A percentile compares a stretch with the other conserved stretches of the same genome.
phyloP scores from a whole-genome alignment of 768 basidiomycete genomes.

The Amanita rubescens region DNA sequence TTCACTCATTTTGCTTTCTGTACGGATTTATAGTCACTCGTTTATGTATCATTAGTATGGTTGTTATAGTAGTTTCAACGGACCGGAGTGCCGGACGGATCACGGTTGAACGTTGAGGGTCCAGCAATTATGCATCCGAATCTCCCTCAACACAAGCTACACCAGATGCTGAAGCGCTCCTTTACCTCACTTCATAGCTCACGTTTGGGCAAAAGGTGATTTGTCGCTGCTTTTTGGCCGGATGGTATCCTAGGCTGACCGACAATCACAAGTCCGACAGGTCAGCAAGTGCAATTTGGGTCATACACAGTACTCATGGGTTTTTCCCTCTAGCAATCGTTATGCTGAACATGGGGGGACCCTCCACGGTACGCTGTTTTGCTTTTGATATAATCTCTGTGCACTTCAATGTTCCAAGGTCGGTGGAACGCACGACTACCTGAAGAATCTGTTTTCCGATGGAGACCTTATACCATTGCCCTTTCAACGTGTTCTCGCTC shows the following conservation, averaged over 20 bases:
- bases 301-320: conserved; percentile 3
- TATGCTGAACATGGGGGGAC: conserved; percentile 99
- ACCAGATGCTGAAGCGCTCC: not conserved
- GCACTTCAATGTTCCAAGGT: conserved; percentile 42
- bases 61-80: not conserved
- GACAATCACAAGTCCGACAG: conserved; percentile 46
- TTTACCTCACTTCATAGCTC: conserved; percentile 37
- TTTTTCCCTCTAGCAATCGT: conserved; percentile 59
- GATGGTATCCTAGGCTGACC: not conserved
- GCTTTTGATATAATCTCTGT: conserved; percentile 2
- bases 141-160: not conserved
- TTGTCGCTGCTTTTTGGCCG: not conserved
- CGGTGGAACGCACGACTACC: conserved; percentile 86
- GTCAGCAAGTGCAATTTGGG: conserved; percentile 24
- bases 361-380: conserved; percentile 62
- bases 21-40: not conserved
- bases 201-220: conserved; percentile 26
- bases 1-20: not conserved
- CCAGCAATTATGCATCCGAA: not conserved
- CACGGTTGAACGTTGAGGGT: too few species aligned
- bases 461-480: conserved; percentile 94
- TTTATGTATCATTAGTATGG: not conserved
- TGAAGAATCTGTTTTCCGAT: conserved; percentile 87
- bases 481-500: conserved; percentile 82
- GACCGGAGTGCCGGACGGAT: not conserved